phyloP scores from a whole-genome alignment of 1,139 yeast genomes.

The Wickerhamiella infanticola region DNA sequence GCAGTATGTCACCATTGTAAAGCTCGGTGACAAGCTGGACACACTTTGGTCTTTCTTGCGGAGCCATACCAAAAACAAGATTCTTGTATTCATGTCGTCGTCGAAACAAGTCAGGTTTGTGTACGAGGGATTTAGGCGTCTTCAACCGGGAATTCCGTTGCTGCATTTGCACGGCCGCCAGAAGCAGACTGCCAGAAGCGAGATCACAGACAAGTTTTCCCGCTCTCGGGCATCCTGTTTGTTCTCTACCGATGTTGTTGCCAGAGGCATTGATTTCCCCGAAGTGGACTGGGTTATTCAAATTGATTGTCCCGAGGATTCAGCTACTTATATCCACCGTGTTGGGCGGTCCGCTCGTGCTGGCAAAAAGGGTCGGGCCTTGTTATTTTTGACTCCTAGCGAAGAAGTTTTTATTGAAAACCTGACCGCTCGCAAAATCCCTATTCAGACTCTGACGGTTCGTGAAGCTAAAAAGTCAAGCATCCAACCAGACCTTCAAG shows the following conservation, averaged over 20 bases:
- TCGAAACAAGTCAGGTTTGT: slow-evolving; percentile 92
- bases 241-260: slow-evolving; percentile 93
- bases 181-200: slow-evolving; percentile 84
- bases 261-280: slow-evolving; percentile 95
- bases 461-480: slow-evolving; percentile 64
- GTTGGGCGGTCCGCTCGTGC: slow-evolving; percentile 95
- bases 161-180: slow-evolving; percentile 91
- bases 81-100: slow-evolving; percentile 77
- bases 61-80: slow-evolving; percentile 72
- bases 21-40: slow-evolving; percentile 69
- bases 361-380: slow-evolving; percentile 76
- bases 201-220: slow-evolving; percentile 72
- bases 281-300: slow-evolving; percentile 96
- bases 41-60: slow-evolving; percentile 79
- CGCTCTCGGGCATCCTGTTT: slow-evolving; percentile 77
- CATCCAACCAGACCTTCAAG: slow-evolving; percentile 72
- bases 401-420: slow-evolving; percentile 69
- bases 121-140: slow-evolving; percentile 75
- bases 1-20: slow-evolving; percentile 62
- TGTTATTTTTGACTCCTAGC: slow-evolving; percentile 66
- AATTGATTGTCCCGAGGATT: slow-evolving; percentile 91
- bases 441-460: slow-evolving; percentile 56
- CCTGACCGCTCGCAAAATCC: slow-evolving; percentile 47
- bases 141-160: slow-evolving; percentile 92
- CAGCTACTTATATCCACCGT: slow-evolving; percentile 87